Base-by-base conservation (phyloP, 495 filamentous ascomycete species). In the Letharia lupina region DNA sequence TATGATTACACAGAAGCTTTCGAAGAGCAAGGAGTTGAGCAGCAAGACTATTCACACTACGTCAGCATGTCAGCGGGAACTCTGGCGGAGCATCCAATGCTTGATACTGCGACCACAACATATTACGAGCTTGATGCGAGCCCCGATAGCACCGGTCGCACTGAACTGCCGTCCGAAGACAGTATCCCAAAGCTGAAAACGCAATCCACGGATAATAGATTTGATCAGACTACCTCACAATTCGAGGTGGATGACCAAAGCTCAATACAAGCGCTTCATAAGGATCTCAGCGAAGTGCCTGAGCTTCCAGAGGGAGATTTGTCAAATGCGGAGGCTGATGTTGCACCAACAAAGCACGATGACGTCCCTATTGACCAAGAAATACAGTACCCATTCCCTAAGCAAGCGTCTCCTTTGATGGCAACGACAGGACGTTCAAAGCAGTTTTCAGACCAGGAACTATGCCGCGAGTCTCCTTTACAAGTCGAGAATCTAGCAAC, bases 1-100 rank as follows among this genome's bases (percentile, higher is more conserved):
- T 74, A 74, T 48, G 72, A 74, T 61, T 74, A 74, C 42, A 67
- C 71, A 10, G 72, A 74, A 65, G 67, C 52, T 4, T 74, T 72
- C 45, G 67, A 68, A 58, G 63, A 70, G 44, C 59, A 73, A 63
- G 67, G 50, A 4, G 72, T 72, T 35, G 67, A 71, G 57, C 61
- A 70, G 56, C 59, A 62, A n/a, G 54, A 62, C 18, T 39, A 64
- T 18, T 62, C 39, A 42, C 66, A 66, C 45, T 37, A 60, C 37
- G 44, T 23, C 60, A 61, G 45, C 64, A 62, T 66, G 44, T 52
- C 58, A 37, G 56, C 57, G 44, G 59, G 59, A 12, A 54, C 60
- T 42, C 45, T 61, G 20, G 45, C 45, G 20, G 59, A 61, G 48
- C 47, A 66, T 7, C 40, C 58, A 52, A 57, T 47, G 59, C 52